Conservation (phyloP, 2,329 filamentous ascomycete species). For the Drechslerella coelobrocha region DNA sequence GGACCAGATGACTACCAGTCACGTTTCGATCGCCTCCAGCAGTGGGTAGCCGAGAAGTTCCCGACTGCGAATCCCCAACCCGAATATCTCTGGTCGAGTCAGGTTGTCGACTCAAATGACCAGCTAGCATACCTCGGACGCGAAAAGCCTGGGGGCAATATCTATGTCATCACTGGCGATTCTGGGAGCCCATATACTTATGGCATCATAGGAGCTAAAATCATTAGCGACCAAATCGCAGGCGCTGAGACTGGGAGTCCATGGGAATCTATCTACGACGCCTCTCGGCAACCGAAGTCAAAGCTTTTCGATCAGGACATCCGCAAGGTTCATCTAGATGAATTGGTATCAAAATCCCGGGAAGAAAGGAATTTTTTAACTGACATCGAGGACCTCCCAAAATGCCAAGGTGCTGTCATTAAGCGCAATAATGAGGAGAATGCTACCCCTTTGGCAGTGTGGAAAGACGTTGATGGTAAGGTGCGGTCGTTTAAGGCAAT, state of each 20-base stretch:
- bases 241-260: conserved; percentile 62
- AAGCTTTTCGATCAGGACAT: conserved; percentile 61
- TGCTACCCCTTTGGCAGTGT: conserved; percentile 13
- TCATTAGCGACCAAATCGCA: conserved; percentile 66
- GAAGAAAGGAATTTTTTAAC: not conserved
- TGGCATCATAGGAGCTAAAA: conserved; percentile 63
- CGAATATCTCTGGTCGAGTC: conserved; percentile 67
- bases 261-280: conserved; percentile 64
- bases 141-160: conserved; percentile 58
- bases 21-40: conserved; percentile 64
- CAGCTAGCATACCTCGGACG: conserved; percentile 66
- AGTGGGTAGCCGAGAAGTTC: conserved; percentile 65
- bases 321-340: conserved; percentile 18
- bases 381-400: conserved; percentile 11
- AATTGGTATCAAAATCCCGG: conserved; percentile 6
- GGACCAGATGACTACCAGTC: conserved; percentile 56
- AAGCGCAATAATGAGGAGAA: not conserved
- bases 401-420: not conserved
- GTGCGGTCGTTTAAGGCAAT: conserved; percentile 3
- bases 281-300: conserved; percentile 62
- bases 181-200: conserved; percentile 67
- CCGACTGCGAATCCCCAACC: conserved; percentile 60
- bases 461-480: conserved; percentile 6
- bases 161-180: conserved; percentile 66
- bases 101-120: conserved; percentile 66